Evolutionary conservation across 2,329 filamentous ascomycete species (phyloP).

Genomic region (Sarocladiaceae sp.): DNA sequence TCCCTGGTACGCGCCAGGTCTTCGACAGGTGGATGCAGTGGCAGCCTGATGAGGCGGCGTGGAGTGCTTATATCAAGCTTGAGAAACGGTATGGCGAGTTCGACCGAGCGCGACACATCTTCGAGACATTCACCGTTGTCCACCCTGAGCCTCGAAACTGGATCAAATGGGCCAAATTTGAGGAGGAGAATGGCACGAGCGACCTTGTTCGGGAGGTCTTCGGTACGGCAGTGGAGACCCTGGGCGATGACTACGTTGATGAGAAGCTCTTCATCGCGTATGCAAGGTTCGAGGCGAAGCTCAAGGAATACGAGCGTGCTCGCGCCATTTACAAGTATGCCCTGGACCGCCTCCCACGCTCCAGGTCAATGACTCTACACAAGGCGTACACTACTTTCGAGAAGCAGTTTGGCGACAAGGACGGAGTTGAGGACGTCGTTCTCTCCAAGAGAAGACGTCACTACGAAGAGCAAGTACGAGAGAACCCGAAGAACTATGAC

Average conservation of each 20-base stretch:
- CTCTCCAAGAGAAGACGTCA: constrained; percentile 87
- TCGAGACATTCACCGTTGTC: constrained; percentile 81
- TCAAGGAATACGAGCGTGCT: constrained; percentile 92
- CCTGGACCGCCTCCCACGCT: constrained; percentile 82
- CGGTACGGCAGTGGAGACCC: constrained; percentile 75
- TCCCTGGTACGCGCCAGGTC: constrained; percentile 84
- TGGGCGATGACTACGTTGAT: constrained; percentile 93
- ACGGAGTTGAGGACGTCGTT: constrained; percentile 93
- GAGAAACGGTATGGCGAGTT: constrained; percentile 94
- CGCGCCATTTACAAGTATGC: constrained; percentile 97
- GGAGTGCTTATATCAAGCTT: constrained; percentile 93
- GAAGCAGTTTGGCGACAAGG: constrained; percentile 91
- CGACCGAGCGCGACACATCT: constrained; percentile 83
- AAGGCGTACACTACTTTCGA: constrained; percentile 96
- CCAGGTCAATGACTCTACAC: constrained; percentile 77
- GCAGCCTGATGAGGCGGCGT: constrained; percentile 94
- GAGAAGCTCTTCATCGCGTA: constrained; percentile 94
- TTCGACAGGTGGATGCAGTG: constrained; percentile 99
- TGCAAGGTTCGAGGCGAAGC: constrained; percentile 86
- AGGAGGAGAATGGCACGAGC: constrained; percentile 90
- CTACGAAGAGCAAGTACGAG: constrained; percentile 90
- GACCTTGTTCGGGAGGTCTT: constrained; percentile 91
- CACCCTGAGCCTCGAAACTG: constrained; percentile 94
- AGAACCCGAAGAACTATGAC: constrained; percentile 95
- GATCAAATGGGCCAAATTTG: constrained; percentile 98